Conservation (phyloP, 176 grass and related monocot species). For the Phyllostachys edulis region DNA sequence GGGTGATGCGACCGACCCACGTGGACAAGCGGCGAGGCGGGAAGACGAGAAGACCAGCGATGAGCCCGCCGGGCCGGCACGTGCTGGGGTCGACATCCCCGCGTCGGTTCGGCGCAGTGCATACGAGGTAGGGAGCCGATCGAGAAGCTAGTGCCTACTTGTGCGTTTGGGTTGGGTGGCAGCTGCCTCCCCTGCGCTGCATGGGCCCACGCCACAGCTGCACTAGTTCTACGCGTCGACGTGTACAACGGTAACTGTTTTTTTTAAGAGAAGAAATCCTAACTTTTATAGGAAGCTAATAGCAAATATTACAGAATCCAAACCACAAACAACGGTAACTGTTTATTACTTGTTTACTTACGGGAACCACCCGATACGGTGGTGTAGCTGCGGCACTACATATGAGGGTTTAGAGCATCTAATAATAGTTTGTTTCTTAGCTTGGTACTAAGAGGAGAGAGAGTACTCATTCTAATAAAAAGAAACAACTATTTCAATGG, state of each 20-base stretch:
- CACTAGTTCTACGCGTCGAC: not conserved
- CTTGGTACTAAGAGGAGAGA: too few relatives aligned
- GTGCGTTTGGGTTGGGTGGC: not conserved
- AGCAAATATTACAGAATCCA: too few relatives aligned
- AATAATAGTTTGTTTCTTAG: too few relatives aligned
- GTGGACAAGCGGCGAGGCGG: not conserved
- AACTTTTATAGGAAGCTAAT: too few relatives aligned
- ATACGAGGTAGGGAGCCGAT: slow-evolving; percentile 24
- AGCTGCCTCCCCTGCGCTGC: not conserved
- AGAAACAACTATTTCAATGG: too few relatives aligned
- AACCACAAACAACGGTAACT: too few relatives aligned
- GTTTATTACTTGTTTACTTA: not conserved
- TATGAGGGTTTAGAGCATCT: too few relatives aligned
- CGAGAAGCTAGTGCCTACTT: too few relatives aligned
- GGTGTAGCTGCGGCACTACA: too few relatives aligned
- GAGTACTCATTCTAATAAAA: too few relatives aligned
- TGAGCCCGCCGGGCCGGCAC: not conserved
- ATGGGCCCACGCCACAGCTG: not conserved
- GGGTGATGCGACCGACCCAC: not conserved
- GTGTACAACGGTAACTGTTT: not conserved
- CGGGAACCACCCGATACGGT: not conserved
- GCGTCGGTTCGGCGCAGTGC: not conserved
- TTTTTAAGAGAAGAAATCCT: too few relatives aligned
- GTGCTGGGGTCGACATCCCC: not conserved
- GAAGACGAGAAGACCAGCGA: not conserved